Evolutionary conservation across 345 rosid species (phyloP).

Genomic region (Dipteronia sinensis): DNA sequence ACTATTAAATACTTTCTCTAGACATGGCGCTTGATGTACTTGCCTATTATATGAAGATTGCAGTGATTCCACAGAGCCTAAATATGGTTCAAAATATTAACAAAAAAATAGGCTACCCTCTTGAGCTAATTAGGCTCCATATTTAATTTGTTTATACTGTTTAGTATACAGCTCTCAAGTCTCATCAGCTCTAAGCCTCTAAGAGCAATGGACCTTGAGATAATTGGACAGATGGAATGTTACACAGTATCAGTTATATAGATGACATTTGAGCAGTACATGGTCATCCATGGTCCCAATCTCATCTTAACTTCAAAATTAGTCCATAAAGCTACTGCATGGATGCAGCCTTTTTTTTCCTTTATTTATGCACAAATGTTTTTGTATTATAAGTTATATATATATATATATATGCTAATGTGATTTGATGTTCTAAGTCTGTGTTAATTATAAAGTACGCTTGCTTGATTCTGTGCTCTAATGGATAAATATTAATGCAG

Average conservation of each 20-base stretch:
- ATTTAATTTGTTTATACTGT: neutral
- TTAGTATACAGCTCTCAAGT: neutral
- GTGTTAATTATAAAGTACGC: neutral
- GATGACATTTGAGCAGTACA: neutral
- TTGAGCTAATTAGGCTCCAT: neutral
- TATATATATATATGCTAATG: neutral
- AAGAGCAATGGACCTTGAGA: neutral
- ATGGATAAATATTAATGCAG: slow-evolving; percentile 38
- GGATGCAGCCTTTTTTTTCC: neutral
- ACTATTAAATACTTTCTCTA: neutral
- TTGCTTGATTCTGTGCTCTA: slow-evolving; percentile 2
- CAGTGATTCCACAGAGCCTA: slow-evolving; percentile 5
- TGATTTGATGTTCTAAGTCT: neutral
- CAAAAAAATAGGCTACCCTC: neutral
- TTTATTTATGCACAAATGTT: neutral
- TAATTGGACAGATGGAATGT: slow-evolving; percentile 15
- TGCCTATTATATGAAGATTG: neutral
- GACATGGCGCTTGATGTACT: neutral
- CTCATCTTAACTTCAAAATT: neutral
- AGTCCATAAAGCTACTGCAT: neutral
- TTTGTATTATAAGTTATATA: too few relatives aligned
- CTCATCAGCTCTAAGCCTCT: neutral
- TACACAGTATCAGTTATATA: slow-evolving; percentile 7
- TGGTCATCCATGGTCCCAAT: neutral
- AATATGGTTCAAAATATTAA: neutral